Evolutionary conservation across 2,329 filamentous ascomycete species (phyloP), one percentile per base, ranked within the genome.

Genomic region (Cercospora sojina): DNA sequence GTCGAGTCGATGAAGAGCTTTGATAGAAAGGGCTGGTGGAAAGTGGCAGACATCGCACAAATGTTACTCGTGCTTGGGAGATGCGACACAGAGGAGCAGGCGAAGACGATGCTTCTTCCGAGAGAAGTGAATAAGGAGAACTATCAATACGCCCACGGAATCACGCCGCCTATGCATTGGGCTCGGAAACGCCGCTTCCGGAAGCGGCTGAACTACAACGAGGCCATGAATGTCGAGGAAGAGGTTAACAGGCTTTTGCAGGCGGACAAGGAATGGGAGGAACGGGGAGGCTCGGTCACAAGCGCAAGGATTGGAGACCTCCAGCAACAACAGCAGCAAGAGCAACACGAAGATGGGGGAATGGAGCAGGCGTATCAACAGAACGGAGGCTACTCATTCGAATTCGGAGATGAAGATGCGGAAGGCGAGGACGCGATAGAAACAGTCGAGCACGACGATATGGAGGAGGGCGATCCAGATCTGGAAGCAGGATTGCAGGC

Each of bases 1-100:
- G 89, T 93, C 5, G 93, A 97, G 77, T 90, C 89, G 7, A 93
- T 95, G 90, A 97, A 97, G 83, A 93, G 91, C 66, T 97, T 92
- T 91, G 93, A 96, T 77, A 89, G 89, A 74, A 92, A 91, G 74
- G 86, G 89, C 18, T 92, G 93, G 83, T 92, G 93, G 82, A 97
- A 97, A 80, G 91, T 91, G 8, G 90, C 91, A 32, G 93, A 97
- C 75, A 87, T 96, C 35, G 92, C 90, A 72, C 92, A 96, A 80
- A 96, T 97, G 91, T 85, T 96, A 38, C 81, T 96, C 7, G 91
- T 94, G 1, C 86, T 93, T 65, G 89, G 90, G 8, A 82, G 80
- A 32, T 89, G 94, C 18, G 80, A 83, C 56, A 88, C 79, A 75
- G 77, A 86, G 76, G 81, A 83, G 2, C 80, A 83, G 64, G 82